Percentiles rank a stretch among this genome's conserved stretches.
Conservation (phyloP, 768 basidiomycete genomes). For the Kondoa subrosea region DNA sequence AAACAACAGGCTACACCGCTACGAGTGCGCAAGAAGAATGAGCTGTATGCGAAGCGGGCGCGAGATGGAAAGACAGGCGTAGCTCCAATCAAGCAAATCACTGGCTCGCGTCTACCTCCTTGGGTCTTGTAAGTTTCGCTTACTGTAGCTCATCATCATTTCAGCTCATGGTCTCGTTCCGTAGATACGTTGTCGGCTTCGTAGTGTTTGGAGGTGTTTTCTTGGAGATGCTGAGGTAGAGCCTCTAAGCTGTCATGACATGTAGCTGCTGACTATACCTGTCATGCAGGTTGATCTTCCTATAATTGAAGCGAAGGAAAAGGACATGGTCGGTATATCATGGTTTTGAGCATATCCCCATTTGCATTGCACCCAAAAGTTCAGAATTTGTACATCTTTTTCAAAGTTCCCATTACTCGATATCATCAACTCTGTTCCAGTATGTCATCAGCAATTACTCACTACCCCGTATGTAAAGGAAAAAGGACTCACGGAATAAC, state of each 20-base stretch:
- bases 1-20: not conserved
- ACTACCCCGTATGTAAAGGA: too few species aligned
- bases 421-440: not conserved
- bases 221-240: not conserved
- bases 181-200: not conserved
- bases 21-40: not conserved
- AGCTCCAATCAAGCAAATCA: not conserved
- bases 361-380: too few species aligned
- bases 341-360: not conserved
- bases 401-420: constrained; percentile 1
- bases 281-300: not conserved
- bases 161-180: too few species aligned
- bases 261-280: not conserved
- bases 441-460: too few species aligned
- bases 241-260: not conserved
- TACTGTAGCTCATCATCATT: not conserved
- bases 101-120: not conserved
- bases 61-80: not conserved
- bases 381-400: too few species aligned
- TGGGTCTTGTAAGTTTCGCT: not conserved
- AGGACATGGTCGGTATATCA: not conserved
- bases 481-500: constrained; percentile 30
- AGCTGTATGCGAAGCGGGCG: not conserved
- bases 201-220: not conserved
- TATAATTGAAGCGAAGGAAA: not conserved